Conservation (phyloP, 1,284 basidiomycete genomes). For the Schizophyllum amplum region DNA sequence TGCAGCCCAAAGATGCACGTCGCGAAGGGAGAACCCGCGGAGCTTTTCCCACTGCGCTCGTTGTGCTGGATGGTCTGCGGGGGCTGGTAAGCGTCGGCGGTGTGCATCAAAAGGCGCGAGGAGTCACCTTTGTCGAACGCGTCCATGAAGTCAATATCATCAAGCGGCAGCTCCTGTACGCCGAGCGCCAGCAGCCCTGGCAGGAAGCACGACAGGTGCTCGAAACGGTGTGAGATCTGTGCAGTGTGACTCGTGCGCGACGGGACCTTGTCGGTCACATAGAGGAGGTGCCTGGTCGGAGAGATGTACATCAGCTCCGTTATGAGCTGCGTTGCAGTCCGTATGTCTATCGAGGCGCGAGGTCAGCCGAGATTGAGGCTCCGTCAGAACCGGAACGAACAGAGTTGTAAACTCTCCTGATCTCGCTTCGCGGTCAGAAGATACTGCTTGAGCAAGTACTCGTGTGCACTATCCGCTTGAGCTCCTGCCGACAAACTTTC, state of each 20-base stretch:
- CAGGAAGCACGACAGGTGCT: constrained; percentile 75
- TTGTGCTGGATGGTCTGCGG: constrained; percentile 27
- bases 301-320: constrained; percentile 60
- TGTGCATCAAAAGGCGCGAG: constrained; percentile 12
- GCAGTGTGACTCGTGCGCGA: constrained; percentile 20
- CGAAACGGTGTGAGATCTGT: constrained; percentile 46
- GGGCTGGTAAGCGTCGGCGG: constrained; percentile 20
- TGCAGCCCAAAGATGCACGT: constrained; percentile 59
- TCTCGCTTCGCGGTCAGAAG: constrained; percentile 56
- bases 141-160: constrained; percentile 25
- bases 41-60: constrained; percentile 18
- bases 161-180: constrained; percentile 48
- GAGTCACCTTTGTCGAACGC: constrained; percentile 19
- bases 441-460: constrained; percentile 71
- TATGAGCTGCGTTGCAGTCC: constrained; percentile 51
- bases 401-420: constrained; percentile 50
- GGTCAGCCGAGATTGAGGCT: constrained; percentile 1
- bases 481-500: constrained; percentile 53
- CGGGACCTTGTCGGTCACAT: constrained; percentile 50
- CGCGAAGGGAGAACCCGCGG: constrained; percentile 27
- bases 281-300: constrained; percentile 56
- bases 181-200: constrained; percentile 73
- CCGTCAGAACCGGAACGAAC: constrained; percentile 30
- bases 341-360: constrained; percentile 45
- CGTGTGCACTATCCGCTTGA: constrained; percentile 63